Evolutionary conservation across 1,284 basidiomycete genomes (phyloP), one percentile per base, ranked within the genome.

Genomic region (Cryptococcus sp.): DNA sequence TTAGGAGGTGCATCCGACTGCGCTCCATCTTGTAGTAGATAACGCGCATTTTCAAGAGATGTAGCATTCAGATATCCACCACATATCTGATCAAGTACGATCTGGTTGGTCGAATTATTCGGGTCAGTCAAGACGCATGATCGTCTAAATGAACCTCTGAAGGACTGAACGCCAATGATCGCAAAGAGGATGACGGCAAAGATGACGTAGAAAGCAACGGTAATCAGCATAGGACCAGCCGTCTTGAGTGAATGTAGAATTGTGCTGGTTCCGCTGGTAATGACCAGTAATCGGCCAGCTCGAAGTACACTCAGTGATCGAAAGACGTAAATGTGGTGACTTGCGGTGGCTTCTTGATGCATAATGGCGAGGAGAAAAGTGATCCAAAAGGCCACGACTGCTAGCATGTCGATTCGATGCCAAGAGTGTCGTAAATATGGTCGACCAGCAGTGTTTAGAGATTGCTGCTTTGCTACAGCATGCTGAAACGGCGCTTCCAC

Each of bases 391-490:
- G 61, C 59, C 23, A 77, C 52, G 45, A 97, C 83, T 2, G 94
- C 89, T 32, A 97, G 74, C 57, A 88, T 83, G 71, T 98, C 93
- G 52, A 96, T 86, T 28, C 93, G 82, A 62, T 86, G 89, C 92
- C 93, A 98, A 49, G 88, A 90, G 66, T 98, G 91, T 3, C 94
- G 82, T 3, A 98, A 78, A 69, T 91, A 98, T 0, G 94, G 90
- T 2, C 77, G 64, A 23, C 69, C 67, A 66, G 64, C 70, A 49
- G 57, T 60, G 36, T 67, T 66, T 48, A 66, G 67, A 48, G 52
- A 65, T 42, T 63, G 70, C 57, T 75, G 78, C 37, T 70, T 74
- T 47, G 64, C 62, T 5, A 82, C 66, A 0, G 79, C 78, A 18
- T 74, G 68, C 7, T 78, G 74, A 60, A 81, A 82, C 0, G 80